Base-by-base conservation (phyloP, 192 early-diverging fungal species). In the Mycoemilia scoparia region DNA sequence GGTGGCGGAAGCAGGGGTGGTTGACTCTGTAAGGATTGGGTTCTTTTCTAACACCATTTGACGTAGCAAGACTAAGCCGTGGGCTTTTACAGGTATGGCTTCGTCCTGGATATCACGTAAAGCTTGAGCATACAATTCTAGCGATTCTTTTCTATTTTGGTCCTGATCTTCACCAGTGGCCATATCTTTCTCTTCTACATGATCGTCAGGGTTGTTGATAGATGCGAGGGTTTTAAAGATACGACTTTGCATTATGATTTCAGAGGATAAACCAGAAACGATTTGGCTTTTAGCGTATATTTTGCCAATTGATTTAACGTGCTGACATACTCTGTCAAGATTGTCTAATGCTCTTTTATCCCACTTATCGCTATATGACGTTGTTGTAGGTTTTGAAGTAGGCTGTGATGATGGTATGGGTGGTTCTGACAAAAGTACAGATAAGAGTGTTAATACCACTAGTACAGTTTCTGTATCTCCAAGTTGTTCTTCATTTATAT, bases 31-130 rank as follows among this genome's bases (percentile, higher is more conserved):
- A 13, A 79, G 51, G 1, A 64, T 49, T 1, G 71, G 63, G 49
- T 82, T 76, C 26, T 65, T 71, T 3, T 60, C 42, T 5, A 89
- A 58, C 3, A 92, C 66, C 78, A 96, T 65, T 43, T 79, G 70
- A 23, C 76, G 73, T 28, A 96, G 51, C 44, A 79, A 68, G 5
- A 69, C 69, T 36, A 92, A 73, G 4, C 91, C 91, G 23, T 87
- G 79, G 3, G 88, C 91, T 18, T 76, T 66, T 3, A 96, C 73
- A 0, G 91, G 91, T 17, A 92, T 52, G 14, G 92, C 49, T 7
- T 75, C 71, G 45, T 82, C 76, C 21, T 64, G 60, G 0, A 87
- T 51, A 10, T 84, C 82, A 13, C 77, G 70, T 58, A 96, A 50
- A 0, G 87, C 84, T 23, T 75, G 65, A 10, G 57, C 64, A 41